A percentile compares a stretch with the other conserved stretches of the same genome.
Evolutionary conservation across 2,329 filamentous ascomycete species (phyloP).

Genomic region (Colletotrichum somersetense): DNA sequence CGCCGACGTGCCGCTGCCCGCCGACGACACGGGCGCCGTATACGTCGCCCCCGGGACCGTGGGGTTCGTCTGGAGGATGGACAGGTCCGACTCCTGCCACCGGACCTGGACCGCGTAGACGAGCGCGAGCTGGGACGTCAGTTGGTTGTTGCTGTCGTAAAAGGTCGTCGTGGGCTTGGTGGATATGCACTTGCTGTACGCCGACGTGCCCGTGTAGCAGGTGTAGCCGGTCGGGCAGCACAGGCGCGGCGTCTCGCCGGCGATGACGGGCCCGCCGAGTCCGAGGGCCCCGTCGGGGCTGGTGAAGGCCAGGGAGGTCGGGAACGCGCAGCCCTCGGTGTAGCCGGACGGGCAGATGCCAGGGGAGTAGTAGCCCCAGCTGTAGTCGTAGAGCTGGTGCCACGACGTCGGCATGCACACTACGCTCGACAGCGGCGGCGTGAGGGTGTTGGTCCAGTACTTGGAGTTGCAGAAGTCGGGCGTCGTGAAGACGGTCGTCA

Average conservation of each 20-base stretch:
- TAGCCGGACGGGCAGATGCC: conserved; percentile 42
- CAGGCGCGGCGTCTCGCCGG: conserved; percentile 30
- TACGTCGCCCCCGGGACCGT: conserved; percentile 42
- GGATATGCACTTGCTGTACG: conserved; percentile 40
- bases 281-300: conserved; percentile 7
- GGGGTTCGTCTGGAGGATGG: conserved; percentile 42
- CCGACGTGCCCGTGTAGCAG: conserved; percentile 25
- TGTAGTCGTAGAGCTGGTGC: conserved; percentile 36
- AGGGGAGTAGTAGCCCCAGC: conserved; percentile 42
- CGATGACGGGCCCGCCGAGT: conserved; percentile 23
- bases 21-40: conserved; percentile 20
- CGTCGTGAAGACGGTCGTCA: conserved; percentile 40
- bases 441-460: conserved; percentile 37
- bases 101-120: conserved; percentile 44
- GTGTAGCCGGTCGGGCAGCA: conserved; percentile 35
- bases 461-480: conserved; percentile 31
- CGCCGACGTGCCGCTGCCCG: conserved; percentile 1
- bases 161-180: conserved; percentile 38
- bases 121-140: conserved; percentile 25
- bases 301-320: conserved; percentile 17
- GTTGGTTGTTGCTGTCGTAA: conserved; percentile 14
- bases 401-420: conserved; percentile 39
- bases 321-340: conserved; percentile 38
- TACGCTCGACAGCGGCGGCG: conserved; percentile 35
- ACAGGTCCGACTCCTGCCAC: conserved; percentile 43